These are phyloP conservation scores for Neocallimastix lanati DNA, from an alignment of 192 early-diverging fungal species.

Conservation along the genomic window DNA sequence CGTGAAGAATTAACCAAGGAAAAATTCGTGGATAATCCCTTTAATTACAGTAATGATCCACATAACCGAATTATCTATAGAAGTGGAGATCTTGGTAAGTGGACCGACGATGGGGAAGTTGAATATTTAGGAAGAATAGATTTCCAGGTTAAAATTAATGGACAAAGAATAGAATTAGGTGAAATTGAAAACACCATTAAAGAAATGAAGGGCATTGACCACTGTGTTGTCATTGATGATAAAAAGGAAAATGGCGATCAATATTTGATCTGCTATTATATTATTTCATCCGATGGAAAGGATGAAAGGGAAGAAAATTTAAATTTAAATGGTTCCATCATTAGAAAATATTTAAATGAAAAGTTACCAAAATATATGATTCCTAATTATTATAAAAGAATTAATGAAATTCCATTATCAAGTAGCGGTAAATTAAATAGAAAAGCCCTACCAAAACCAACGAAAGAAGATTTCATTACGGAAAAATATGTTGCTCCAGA, in stretches of 20 bases:
- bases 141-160: background rate
- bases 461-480: background rate
- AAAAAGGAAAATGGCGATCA: background rate
- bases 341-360: background rate
- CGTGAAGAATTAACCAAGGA: constrained; percentile 8
- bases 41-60: constrained; percentile 2
- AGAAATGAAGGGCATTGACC: background rate
- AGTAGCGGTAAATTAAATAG: background rate
- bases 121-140: background rate
- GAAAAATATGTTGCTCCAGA: background rate
- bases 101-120: background rate
- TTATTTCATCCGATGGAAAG: background rate
- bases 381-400: background rate
- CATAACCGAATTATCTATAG: background rate
- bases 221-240: background rate
- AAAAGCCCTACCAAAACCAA: background rate
- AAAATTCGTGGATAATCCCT: constrained; percentile 16
- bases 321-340: background rate
- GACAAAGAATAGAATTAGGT: background rate
- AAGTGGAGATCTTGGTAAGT: background rate
- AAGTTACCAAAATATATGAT: background rate
- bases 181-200: background rate
- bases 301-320: too few relatives aligned
- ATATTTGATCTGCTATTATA: background rate
- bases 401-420: background rate